phyloP scores from a whole-genome alignment of 768 basidiomycete genomes.

The Russula lepida region DNA sequence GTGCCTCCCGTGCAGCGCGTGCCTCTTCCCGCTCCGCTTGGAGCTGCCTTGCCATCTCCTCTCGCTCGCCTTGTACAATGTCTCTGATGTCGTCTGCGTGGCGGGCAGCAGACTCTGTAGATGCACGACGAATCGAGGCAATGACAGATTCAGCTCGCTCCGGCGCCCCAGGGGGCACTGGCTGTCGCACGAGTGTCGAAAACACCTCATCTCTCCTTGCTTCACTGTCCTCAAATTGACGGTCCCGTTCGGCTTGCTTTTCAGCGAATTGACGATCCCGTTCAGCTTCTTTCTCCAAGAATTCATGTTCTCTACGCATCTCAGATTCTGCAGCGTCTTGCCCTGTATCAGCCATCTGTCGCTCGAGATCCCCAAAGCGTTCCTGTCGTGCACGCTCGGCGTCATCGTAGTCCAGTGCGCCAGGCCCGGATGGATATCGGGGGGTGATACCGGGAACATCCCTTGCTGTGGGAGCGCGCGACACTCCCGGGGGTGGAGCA shows the following conservation, averaged over 20 bases:
- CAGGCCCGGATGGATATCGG: constrained; percentile 23
- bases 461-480: constrained; percentile 4
- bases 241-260: constrained; percentile 49
- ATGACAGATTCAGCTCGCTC: constrained; percentile 28
- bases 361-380: constrained; percentile 49
- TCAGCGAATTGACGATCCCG: constrained; percentile 54
- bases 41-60: constrained; percentile 12
- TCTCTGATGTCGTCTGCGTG: constrained; percentile 53
- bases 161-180: constrained; percentile 5
- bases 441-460: background rate
- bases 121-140: constrained; percentile 34
- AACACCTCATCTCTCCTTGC: constrained; percentile 45
- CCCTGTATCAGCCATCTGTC: constrained; percentile 40
- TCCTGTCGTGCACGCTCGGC: constrained; percentile 40
- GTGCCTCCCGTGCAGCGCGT: constrained; percentile 18
- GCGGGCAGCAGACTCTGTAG: constrained; percentile 46
- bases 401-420: constrained; percentile 33
- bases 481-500: background rate
- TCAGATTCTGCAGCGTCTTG: constrained; percentile 51
- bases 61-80: constrained; percentile 21
- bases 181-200: constrained; percentile 21
- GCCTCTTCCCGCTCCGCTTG: constrained; percentile 19
- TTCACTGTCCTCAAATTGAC: constrained; percentile 51
- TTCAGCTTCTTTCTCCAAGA: constrained; percentile 56
- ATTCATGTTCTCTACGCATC: constrained; percentile 53